Conservation (phyloP, 345 rosid genomes). For the Euphorbia tirucalli region DNA sequence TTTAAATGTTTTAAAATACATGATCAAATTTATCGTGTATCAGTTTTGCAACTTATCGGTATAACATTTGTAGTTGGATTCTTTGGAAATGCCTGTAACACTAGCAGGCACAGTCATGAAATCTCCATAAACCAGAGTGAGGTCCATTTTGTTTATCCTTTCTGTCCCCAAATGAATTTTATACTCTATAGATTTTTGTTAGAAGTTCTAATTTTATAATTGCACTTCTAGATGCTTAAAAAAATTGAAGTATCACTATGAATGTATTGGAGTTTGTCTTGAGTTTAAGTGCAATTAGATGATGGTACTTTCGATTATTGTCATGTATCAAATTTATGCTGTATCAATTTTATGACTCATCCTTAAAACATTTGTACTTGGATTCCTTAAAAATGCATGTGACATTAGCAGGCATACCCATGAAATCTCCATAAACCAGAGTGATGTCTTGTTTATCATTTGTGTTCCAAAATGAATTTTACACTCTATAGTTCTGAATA, state of each 20-base stretch:
- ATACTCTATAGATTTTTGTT: neutral
- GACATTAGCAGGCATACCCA: no score
- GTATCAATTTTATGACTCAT: neutral
- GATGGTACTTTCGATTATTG: neutral
- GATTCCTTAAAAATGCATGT: neutral
- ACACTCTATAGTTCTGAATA: neutral
- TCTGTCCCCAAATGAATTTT: neutral
- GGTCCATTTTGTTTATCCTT: conserved; percentile 1
- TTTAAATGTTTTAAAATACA: neutral
- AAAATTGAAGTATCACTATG: no score
- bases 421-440: neutral
- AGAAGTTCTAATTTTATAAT: neutral
- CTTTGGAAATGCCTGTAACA: neutral
- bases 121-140: neutral
- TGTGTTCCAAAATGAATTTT: neutral
- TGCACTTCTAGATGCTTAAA: neutral
- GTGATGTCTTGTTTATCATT: neutral
- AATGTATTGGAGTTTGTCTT: neutral
- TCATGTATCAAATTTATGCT: neutral
- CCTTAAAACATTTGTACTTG: neutral
- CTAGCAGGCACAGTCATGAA: no score
- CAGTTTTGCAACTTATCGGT: neutral
- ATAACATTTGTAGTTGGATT: neutral
- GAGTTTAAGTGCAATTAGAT: neutral
- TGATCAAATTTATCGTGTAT: no score